Conservation (phyloP, 306 rosid species). For the Datisca glomerata region DNA sequence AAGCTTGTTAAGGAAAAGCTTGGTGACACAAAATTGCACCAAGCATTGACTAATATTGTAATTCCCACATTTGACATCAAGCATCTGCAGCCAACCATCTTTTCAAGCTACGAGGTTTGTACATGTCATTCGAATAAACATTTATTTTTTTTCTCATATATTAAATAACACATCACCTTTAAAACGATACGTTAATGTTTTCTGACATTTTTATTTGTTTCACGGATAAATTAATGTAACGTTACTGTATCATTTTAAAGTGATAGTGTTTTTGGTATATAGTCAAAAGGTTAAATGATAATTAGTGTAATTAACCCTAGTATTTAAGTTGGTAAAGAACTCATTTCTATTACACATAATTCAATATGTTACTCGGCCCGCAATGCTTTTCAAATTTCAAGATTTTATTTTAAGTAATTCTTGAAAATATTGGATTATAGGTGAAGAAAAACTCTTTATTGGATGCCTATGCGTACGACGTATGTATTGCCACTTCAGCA, state of each 20-base stretch:
- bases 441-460: slow-evolving; percentile 13
- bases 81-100: slow-evolving; percentile 40
- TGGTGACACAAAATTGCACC: slow-evolving; percentile 37
- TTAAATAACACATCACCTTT: no score
- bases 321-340: background rate
- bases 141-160: no score
- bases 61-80: slow-evolving; percentile 50
- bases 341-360: background rate
- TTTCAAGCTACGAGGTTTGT: slow-evolving; percentile 47
- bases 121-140: background rate
- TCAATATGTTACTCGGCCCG: no score
- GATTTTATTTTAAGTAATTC: background rate
- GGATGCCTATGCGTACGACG: slow-evolving; percentile 33
- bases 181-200: no score
- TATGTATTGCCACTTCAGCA: slow-evolving; percentile 61
- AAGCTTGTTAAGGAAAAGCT: slow-evolving; percentile 32
- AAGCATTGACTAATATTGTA: slow-evolving; percentile 56
- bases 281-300: background rate
- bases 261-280: no score
- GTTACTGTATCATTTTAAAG: no score
- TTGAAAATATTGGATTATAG: no score
- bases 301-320: background rate
- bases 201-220: no score
- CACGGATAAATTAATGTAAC: no score
- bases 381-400: background rate